Evolutionary conservation across 257 asterid species (phyloP).

Genomic region (Leonotis leonurus): DNA sequence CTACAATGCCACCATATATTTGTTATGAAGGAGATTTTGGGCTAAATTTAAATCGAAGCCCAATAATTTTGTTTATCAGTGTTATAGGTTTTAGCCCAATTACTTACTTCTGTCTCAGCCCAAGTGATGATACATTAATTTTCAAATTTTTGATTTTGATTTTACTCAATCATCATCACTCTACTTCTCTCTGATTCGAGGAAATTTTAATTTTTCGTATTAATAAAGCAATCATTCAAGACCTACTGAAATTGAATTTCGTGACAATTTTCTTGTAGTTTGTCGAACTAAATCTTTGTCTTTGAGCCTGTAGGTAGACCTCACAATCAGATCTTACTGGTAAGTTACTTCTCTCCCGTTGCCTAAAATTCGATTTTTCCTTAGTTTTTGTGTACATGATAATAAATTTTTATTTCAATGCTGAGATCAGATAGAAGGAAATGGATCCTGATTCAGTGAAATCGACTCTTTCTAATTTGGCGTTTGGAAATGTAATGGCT

Average conservation of each 20-base stretch:
- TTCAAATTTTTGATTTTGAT: not conserved
- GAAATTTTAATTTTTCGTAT: not conserved
- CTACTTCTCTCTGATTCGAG: not conserved
- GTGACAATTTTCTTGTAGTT: not conserved
- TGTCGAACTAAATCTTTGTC: not conserved
- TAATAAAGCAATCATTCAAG: not conserved
- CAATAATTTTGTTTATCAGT: no score
- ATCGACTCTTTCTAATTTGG: conserved; percentile 77
- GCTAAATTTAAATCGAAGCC: no score
- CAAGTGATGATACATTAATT: not conserved
- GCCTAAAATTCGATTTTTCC: not conserved
- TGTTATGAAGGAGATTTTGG: no score
- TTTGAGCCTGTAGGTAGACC: not conserved
- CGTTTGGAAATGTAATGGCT: conserved; percentile 92
- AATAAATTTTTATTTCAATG: conserved; percentile 5
- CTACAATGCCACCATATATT: no score
- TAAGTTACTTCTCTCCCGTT: not conserved
- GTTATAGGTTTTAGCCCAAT: not conserved
- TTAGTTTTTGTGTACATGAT: conserved; percentile 1
- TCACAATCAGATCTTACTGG: conserved; percentile 13
- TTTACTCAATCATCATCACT: not conserved
- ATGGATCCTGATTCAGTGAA: conserved; percentile 93
- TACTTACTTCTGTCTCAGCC: not conserved
- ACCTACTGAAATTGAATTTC: not conserved
- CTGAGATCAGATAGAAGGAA: conserved; percentile 3